Base-by-base conservation (phyloP, 1,139 yeast genomes). In the Martiniozyma asiatica region DNA sequence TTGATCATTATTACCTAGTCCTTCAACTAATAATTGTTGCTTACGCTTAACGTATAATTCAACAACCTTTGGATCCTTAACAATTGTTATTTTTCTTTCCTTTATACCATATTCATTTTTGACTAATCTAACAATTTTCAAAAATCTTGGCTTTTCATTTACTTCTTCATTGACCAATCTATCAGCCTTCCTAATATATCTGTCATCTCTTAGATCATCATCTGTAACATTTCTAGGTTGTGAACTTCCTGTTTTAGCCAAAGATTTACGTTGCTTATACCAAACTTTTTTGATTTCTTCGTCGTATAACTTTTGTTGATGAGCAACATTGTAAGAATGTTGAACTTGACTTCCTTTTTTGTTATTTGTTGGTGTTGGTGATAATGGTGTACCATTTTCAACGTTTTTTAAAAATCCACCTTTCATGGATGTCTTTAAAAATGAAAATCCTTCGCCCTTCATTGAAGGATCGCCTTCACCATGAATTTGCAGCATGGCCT, bases 381-480 rank as follows among this genome's bases (percentile, higher is more conserved):
- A 25, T 4, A 32, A 18, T 6, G 35, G 29, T 3, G 38, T 33
- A 4, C 36, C 32, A 13, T 33, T 32, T 18, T 34, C 40, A 14
- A 39, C 41, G 18, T 56, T 78, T 56, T 44, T 48, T 14, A 42
- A 41, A 55, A 89, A 89, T 1, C 95, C 94, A 46, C 93, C 94
- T 55, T 87, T 89, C 80, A 89, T 93, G 0, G 97, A 82, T 0
- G 95, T 82, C 40, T 87, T 68, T 42, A 87, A 63, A 44, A 87
- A 80, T n/a, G 94, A 82, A 43, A 80, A 80, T 0, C 92, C 94
- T 39, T 82, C 79, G 1, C 94, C 93, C 39, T 81, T 73, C 20
- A 94, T 95, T 1, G 94, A 76, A 3, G 95, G 94, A 52, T 89
- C 98, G 30, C 97, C 98, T 37, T 79, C 92, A n/a, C 96, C 96